Conservation (phyloP, 352 stramenopile species). For the Pythium grandisporangium region DNA sequence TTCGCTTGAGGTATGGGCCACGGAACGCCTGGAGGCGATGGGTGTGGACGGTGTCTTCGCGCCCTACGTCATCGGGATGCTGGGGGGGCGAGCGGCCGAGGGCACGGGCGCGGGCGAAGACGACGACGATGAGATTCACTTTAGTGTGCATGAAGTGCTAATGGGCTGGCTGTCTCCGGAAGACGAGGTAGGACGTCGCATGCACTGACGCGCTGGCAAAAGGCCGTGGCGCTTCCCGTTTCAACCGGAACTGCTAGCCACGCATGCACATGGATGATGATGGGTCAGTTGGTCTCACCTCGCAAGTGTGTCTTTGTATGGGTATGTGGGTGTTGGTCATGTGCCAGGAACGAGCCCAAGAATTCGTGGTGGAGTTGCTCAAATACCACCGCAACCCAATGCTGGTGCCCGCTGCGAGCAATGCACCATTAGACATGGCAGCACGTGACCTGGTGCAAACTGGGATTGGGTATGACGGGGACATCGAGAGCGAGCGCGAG, state of each 20-base stretch:
- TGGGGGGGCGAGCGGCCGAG: constrained; percentile 23
- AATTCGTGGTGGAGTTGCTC: constrained; percentile 63
- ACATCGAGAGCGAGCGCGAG: constrained; percentile 30
- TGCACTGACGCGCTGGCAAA: not conserved
- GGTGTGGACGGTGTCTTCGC: constrained; percentile 79
- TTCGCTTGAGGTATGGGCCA: constrained; percentile 61
- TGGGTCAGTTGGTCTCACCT: not conserved
- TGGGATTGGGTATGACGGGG: constrained; percentile 7
- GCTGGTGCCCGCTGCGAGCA: constrained; percentile 29
- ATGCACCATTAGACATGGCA: not conserved
- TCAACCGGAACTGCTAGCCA: too few relatives aligned
- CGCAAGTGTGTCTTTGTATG: too few relatives aligned
- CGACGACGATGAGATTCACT: constrained; percentile 47
- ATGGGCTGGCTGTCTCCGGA: constrained; percentile 77
- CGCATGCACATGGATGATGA: not conserved
- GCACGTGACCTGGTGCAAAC: constrained; percentile 6
- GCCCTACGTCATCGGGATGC: constrained; percentile 76
- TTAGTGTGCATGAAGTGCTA: constrained; percentile 74
- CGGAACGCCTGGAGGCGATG: constrained; percentile 46
- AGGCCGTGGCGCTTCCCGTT: not conserved
- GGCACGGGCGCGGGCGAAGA: too few relatives aligned
- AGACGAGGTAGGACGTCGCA: constrained; percentile 35
- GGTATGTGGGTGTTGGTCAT: not conserved
- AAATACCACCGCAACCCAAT: constrained; percentile 45
- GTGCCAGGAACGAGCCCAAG: constrained; percentile 35